Evolutionary conservation across 2,329 filamentous ascomycete genomes (phyloP), one percentile per base, ranked within the genome.

Genomic region (Rhynchosporium agropyri): DNA sequence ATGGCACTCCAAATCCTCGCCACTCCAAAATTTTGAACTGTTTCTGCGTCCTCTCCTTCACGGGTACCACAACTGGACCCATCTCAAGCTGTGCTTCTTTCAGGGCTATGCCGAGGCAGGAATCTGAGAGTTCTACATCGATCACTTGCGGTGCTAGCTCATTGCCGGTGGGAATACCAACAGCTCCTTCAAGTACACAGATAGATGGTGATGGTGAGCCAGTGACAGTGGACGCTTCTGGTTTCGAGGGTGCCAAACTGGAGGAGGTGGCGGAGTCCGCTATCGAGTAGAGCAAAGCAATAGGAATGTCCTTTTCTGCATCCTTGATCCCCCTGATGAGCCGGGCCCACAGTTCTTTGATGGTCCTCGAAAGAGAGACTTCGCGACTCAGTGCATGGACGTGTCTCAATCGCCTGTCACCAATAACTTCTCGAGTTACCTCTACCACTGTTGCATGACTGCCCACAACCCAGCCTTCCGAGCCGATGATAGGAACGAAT

Each of bases 1-100:
- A 89, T 8, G 85, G 76, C 67, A 90, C 86, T 9, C 84, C 83
- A 70, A 90, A 89, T 0, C 88, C 88, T 66, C 88, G 81, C 81
- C 84, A 87, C 54, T 76, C 76, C 15, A 91, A 75, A 0, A 82
- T 85, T 26, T 84, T 77, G 55, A 90, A 79, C 54, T 89, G 77
- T 26, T 78, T 73, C 28, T 78, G 69, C 7, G 79, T 81, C 55
- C 81, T 77, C 5, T 48, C 43, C 15, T 13, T 40, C 4, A 66
- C 43, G n/a, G 48, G 49, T 10, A 63, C 40, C n/a, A 64, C 45
- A 15, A 63, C 38, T 13, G 59, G 58, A 6, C 40, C 28, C 55
- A 54, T 60, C 13, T 45, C 53, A 12, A 62, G 43, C 4, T 43
- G 12, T n/a, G 64, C 62, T 15, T 61, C 43, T 4, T 38, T 58